phyloP scores from a whole-genome alignment of 345 rosid genomes.

The Sonneratia caseolaris region DNA sequence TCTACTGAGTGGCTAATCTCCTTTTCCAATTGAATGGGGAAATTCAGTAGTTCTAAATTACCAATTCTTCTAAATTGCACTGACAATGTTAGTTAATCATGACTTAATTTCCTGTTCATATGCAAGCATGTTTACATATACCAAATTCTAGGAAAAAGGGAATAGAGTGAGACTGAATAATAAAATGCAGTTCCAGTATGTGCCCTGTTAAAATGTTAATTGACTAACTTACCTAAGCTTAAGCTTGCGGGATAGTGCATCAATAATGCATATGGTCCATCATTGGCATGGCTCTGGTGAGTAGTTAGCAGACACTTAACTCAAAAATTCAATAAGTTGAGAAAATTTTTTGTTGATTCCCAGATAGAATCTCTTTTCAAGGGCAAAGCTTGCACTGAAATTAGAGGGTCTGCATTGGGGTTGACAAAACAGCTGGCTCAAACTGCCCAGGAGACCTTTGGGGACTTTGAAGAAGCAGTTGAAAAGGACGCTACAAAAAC shows the following conservation, averaged over 20 bases:
- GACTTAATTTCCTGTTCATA: neutral
- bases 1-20: neutral
- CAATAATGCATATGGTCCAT: neutral
- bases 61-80: neutral
- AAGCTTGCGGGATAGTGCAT: neutral
- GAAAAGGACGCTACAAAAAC: constrained; percentile 97
- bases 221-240: neutral
- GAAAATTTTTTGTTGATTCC: constrained; percentile 8
- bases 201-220: neutral
- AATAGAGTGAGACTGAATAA: neutral
- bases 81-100: neutral
- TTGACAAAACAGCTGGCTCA: constrained; percentile 83
- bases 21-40: neutral
- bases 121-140: neutral
- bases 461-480: constrained; percentile 98
- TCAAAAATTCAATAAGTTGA: neutral
- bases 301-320: neutral
- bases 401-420: constrained; percentile 76
- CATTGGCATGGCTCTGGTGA: neutral
- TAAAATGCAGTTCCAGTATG: neutral
- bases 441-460: constrained; percentile 92
- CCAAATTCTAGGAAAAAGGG: neutral
- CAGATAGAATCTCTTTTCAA: constrained; percentile 75
- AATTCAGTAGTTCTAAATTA: neutral
- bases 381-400: constrained; percentile 79